Evolutionary conservation across 805 yeast species (phyloP).

Genomic region (Helenozyma baotianmanensis): DNA sequence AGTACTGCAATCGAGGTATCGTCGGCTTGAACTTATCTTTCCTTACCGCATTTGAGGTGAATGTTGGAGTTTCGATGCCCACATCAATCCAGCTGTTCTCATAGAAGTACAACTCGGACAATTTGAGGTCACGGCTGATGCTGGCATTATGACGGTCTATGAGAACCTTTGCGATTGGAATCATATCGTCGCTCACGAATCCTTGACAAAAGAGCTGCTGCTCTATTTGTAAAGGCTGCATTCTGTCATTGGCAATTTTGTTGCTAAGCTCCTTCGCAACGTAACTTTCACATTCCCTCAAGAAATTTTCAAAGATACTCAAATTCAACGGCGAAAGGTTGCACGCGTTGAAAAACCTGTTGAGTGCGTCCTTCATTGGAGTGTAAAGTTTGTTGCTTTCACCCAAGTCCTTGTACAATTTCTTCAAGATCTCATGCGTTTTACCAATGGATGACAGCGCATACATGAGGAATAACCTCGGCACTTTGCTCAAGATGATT

Average conservation of each 20-base stretch:
- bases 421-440: conserved; percentile 52
- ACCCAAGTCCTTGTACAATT: conserved; percentile 48
- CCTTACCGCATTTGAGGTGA: background rate
- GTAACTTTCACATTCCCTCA: conserved; percentile 51
- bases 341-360: conserved; percentile 44
- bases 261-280: conserved; percentile 27
- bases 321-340: conserved; percentile 52
- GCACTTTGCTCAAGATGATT: conserved; percentile 61
- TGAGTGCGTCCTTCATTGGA: conserved; percentile 52
- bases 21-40: conserved; percentile 5
- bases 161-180: conserved; percentile 38
- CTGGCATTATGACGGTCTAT: conserved; percentile 45
- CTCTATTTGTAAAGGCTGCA: conserved; percentile 43
- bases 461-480: conserved; percentile 61
- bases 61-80: conserved; percentile 17
- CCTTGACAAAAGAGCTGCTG: conserved; percentile 62
- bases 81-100: conserved; percentile 62
- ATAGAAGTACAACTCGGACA: conserved; percentile 56
- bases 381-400: conserved; percentile 37
- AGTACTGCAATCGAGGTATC: conserved; percentile 15
- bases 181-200: conserved; percentile 44
- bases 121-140: conserved; percentile 41
- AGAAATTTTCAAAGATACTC: conserved; percentile 53
- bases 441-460: conserved; percentile 64
- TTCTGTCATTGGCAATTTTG: conserved; percentile 10